Evolutionary conservation across 2,329 filamentous ascomycete genomes (phyloP).

Genomic region (Drechslerella coelobrocha): DNA sequence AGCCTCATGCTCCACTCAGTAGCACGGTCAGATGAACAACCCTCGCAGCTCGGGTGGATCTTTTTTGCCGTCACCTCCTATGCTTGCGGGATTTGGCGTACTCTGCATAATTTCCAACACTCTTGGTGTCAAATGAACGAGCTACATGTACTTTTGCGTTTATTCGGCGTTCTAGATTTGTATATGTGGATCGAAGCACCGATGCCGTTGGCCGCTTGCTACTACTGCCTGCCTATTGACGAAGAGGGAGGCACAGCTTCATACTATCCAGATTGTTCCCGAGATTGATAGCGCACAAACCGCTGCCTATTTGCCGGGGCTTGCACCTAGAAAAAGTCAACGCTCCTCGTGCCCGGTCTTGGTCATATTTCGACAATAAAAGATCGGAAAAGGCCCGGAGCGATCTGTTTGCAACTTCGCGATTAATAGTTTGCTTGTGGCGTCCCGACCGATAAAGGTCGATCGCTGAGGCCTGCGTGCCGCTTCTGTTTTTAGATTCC

Average conservation of each 20-base stretch:
- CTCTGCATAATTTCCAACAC: conserved; percentile 40
- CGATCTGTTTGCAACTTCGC: too few relatives aligned
- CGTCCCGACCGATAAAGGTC: too few relatives aligned
- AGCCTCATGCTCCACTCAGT: conserved; percentile 23
- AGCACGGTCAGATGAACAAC: conserved; percentile 36
- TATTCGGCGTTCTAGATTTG: conserved; percentile 34
- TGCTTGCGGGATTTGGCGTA: conserved; percentile 30
- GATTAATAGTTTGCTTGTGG: neutral
- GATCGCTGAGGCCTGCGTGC: neutral
- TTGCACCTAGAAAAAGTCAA: neutral
- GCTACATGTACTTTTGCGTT: conserved; percentile 7
- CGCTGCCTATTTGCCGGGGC: neutral
- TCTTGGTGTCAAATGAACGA: conserved; percentile 28
- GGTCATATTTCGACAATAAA: too few relatives aligned
- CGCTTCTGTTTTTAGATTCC: conserved; percentile 5
- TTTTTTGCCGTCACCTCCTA: neutral
- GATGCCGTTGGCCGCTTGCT: neutral
- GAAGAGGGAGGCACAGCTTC: neutral
- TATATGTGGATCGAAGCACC: neutral
- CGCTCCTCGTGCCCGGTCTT: too few relatives aligned
- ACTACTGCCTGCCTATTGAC: neutral
- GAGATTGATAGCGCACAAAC: neutral
- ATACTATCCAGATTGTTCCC: neutral
- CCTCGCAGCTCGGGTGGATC: neutral
- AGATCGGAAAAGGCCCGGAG: too few relatives aligned